These are phyloP conservation scores for Phaeosphaeriaceae sp. DNA, from an alignment of 2,329 filamentous ascomycete genomes.

Conservation along the genomic window DNA sequence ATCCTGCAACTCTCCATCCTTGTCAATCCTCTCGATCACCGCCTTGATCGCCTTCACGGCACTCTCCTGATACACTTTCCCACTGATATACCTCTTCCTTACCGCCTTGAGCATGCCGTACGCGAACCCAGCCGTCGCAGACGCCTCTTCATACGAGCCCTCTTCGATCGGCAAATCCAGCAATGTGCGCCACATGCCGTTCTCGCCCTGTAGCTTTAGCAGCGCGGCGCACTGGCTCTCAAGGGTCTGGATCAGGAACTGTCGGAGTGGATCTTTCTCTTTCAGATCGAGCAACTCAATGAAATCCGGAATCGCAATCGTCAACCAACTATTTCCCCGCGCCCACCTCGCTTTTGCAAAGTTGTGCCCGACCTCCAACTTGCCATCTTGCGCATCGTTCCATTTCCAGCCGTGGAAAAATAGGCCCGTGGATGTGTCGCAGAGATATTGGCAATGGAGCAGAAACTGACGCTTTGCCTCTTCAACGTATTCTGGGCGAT, in stretches of 20 bases:
- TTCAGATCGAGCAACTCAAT: conserved; percentile 73
- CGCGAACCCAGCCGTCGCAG: conserved; percentile 80
- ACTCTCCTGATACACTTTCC: conserved; percentile 64
- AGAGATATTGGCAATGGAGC: conserved; percentile 79
- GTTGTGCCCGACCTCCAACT: conserved; percentile 59
- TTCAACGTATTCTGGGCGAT: conserved; percentile 74
- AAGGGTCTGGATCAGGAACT: conserved; percentile 68
- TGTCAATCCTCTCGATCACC: conserved; percentile 70
- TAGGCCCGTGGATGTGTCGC: conserved; percentile 73
- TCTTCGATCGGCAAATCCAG: conserved; percentile 70
- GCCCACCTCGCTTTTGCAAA: conserved; percentile 65
- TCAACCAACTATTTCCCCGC: conserved; percentile 75
- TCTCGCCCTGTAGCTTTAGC: conserved; percentile 63
- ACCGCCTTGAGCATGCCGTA: conserved; percentile 79
- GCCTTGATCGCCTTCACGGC: conserved; percentile 72
- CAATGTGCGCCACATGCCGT: conserved; percentile 77
- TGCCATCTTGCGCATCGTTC: conserved; percentile 64
- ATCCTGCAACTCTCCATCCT: conserved; percentile 73
- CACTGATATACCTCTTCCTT: conserved; percentile 70
- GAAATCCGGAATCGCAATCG: conserved; percentile 83
- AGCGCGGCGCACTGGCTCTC: conserved; percentile 74
- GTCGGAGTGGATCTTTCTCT: conserved; percentile 65
- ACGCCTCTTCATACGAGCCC: conserved; percentile 78
- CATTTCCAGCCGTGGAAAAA: conserved; percentile 88
- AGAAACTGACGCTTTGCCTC: conserved; percentile 82